Percentiles rank a stretch among this genome's conserved stretches.
Conservation (phyloP, 306 rosid species). For the Cucurbita pepo region DNA sequence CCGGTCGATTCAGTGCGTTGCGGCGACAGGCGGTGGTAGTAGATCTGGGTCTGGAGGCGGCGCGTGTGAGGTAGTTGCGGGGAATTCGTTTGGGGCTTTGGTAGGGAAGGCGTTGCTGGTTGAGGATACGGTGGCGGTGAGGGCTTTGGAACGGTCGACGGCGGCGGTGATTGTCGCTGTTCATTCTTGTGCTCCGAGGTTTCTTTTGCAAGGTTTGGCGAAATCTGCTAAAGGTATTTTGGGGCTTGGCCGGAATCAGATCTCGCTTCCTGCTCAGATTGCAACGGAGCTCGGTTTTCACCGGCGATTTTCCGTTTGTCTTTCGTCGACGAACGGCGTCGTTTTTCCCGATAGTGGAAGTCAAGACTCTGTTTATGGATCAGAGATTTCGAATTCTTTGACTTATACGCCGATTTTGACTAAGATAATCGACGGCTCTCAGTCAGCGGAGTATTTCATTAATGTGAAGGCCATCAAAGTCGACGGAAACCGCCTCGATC, state of each 20-base stretch:
- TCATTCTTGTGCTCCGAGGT: constrained; percentile 29
- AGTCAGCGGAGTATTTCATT: constrained; percentile 29
- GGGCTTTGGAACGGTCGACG: constrained; percentile 5
- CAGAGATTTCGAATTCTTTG: constrained; percentile 31
- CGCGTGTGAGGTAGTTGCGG: constrained; percentile 17
- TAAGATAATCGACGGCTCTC: constrained; percentile 12
- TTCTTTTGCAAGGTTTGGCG: constrained; percentile 37
- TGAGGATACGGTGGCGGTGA: constrained; percentile 22
- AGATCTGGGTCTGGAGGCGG: constrained; percentile 3
- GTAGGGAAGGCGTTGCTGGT: constrained; percentile 23
- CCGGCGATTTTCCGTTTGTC: constrained; percentile 34
- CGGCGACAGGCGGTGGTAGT: constrained; percentile 11
- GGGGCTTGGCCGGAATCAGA: constrained; percentile 44
- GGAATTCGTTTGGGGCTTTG: constrained; percentile 21
- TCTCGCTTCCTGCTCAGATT: constrained; percentile 46
- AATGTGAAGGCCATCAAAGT: constrained; percentile 41
- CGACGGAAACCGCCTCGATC: constrained; percentile 30
- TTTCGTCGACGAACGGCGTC: constrained; percentile 49
- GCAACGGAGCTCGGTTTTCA: constrained; percentile 16
- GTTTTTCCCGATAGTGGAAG: constrained; percentile 13
- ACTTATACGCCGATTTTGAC: constrained; percentile 46
- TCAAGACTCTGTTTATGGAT: constrained; percentile 6
- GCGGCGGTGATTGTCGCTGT: constrained; percentile 3
- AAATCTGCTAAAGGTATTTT: constrained; percentile 34
- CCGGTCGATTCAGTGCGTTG: constrained; percentile 47